Percentiles rank a stretch among this genome's conserved stretches.
phyloP scores from a whole-genome alignment of 768 basidiomycete genomes.

The Trametes maxima region DNA sequence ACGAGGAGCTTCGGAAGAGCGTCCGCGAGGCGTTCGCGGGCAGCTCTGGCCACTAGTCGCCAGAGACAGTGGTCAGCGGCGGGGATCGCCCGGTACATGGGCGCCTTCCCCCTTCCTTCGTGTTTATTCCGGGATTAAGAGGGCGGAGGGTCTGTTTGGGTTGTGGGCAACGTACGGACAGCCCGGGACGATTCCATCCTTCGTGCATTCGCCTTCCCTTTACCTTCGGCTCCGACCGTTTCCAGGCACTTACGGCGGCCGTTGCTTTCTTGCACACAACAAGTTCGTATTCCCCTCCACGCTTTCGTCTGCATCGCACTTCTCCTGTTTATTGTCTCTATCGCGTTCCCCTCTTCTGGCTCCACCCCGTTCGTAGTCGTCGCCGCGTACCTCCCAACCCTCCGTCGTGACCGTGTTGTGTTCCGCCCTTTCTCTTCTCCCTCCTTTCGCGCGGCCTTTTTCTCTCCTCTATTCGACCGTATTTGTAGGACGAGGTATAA shows the following conservation, averaged over 20 bases:
- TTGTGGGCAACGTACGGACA: slow-evolving; percentile 21
- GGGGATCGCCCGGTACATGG: not conserved
- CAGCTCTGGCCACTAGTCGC: slow-evolving; percentile 45
- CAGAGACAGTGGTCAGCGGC: not conserved
- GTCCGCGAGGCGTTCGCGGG: slow-evolving; percentile 81
- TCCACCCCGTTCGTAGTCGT: not conserved
- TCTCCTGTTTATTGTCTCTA: slow-evolving; percentile 16
- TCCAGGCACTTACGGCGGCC: not conserved
- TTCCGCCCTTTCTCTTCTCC: not conserved
- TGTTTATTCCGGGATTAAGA: not conserved
- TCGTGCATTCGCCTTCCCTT: not conserved
- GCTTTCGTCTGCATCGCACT: slow-evolving; percentile 17
- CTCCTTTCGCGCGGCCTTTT: not conserved
- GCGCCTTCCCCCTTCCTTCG: not conserved
- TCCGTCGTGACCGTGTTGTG: slow-evolving; percentile 3
- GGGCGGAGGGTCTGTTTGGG: slow-evolving; percentile 11
- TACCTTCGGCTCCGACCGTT: not conserved
- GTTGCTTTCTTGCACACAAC: slow-evolving; percentile 4
- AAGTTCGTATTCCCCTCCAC: not conserved
- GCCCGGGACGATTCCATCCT: slow-evolving; percentile 14
- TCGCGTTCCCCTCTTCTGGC: not conserved
- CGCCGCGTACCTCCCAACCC: not conserved
- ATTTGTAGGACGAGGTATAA: slow-evolving; percentile 27
- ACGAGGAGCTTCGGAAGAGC: slow-evolving; percentile 79
- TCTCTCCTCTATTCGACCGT: slow-evolving; percentile 1